phyloP scores from a whole-genome alignment of 2,329 filamentous ascomycete genomes.

The Penicillium sp. region DNA sequence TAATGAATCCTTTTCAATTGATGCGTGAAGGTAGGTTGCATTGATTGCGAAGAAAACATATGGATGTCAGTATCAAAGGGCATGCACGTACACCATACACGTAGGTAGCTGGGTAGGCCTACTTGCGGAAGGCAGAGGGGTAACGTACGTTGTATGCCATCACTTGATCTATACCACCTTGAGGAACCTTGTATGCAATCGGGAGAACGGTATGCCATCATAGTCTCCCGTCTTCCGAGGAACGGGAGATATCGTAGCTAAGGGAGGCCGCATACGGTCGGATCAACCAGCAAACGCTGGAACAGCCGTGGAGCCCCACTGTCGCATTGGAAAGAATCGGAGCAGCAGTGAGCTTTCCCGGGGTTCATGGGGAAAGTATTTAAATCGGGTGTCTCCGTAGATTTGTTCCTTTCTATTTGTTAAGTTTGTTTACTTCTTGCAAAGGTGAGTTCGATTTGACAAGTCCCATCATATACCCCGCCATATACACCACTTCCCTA shows the following conservation, averaged over 20 bases:
- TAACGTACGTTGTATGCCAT: not conserved
- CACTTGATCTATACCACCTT: not conserved
- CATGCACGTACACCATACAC: too few species aligned
- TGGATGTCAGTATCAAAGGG: too few species aligned
- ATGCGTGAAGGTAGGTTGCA: too few species aligned
- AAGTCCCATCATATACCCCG: slow-evolving; percentile 18
- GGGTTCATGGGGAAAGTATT: slow-evolving; percentile 20
- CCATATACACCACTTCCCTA: slow-evolving; percentile 17
- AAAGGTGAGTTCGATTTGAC: slow-evolving; percentile 20
- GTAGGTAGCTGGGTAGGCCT: too few species aligned
- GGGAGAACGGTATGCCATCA: slow-evolving; percentile 15
- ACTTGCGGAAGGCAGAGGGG: not conserved
- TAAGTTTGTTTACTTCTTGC: slow-evolving; percentile 15
- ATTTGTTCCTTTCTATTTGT: not conserved
- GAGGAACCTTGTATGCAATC: not conserved
- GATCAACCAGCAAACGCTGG: slow-evolving; percentile 32
- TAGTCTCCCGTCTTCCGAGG: slow-evolving; percentile 31
- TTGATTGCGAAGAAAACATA: too few species aligned
- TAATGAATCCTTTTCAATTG: too few species aligned
- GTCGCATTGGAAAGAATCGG: slow-evolving; percentile 41
- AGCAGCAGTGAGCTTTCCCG: slow-evolving; percentile 33
- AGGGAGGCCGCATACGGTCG: slow-evolving; percentile 25
- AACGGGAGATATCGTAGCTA: slow-evolving; percentile 41
- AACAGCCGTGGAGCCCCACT: slow-evolving; percentile 35
- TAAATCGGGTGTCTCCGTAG: slow-evolving; percentile 25